Evolutionary conservation across 352 stramenopile genomes (phyloP).

Genomic region (Globisporangium uncinulatum): DNA sequence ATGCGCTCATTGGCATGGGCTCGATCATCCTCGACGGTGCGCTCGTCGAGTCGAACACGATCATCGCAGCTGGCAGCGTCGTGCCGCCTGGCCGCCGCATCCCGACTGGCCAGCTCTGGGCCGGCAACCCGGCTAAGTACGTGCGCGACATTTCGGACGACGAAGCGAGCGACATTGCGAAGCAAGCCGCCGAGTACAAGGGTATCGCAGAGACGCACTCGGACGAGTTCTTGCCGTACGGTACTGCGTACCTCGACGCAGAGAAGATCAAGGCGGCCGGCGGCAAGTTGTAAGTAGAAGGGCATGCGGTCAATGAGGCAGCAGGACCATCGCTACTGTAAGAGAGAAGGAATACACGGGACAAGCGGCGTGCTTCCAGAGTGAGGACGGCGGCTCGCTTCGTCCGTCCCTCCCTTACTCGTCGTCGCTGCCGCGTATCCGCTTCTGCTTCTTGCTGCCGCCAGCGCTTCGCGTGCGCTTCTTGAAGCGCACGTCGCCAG

Average conservation of each 20-base stretch:
- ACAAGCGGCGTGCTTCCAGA: conserved; percentile 1
- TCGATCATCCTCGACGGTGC: conserved; percentile 91
- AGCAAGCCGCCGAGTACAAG: conserved; percentile 85
- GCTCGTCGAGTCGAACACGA: conserved; percentile 91
- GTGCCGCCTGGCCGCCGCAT: conserved; percentile 86
- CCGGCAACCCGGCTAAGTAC: conserved; percentile 95
- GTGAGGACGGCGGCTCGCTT: background rate
- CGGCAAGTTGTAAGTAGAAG: conserved; percentile 62
- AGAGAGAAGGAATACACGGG: conserved; percentile 16
- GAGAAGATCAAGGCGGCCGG: conserved; percentile 83
- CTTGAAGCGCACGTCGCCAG: conserved; percentile 67
- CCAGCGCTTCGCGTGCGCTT: conserved; percentile 31
- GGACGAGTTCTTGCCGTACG: conserved; percentile 88
- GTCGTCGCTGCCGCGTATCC: conserved; percentile 54
- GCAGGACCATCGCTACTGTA: conserved; percentile 14
- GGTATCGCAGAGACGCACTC: conserved; percentile 81
- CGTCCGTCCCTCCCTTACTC: conserved; percentile 19
- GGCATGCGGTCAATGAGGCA: background rate
- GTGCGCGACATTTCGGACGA: conserved; percentile 91
- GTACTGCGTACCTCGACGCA: conserved; percentile 84
- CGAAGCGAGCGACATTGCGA: conserved; percentile 86
- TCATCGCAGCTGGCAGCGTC: conserved; percentile 94
- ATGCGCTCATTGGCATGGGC: conserved; percentile 96
- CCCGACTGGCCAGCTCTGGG: conserved; percentile 92
- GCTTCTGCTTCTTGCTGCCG: conserved; percentile 52